phyloP scores from a whole-genome alignment of 768 basidiomycete species.

The Pulveroboletus frians region DNA sequence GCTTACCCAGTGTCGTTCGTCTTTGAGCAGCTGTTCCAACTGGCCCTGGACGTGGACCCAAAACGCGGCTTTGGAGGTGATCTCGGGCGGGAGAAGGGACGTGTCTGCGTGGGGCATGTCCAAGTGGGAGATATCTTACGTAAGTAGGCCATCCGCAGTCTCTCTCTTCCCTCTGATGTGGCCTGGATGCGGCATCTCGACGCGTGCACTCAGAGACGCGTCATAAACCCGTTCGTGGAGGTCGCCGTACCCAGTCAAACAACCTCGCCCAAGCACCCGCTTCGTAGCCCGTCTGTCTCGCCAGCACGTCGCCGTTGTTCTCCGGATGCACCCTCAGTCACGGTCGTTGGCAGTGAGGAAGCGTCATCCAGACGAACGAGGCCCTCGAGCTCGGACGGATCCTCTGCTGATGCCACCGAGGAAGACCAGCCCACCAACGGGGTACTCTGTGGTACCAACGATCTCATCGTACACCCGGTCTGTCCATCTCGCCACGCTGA shows the following conservation, averaged over 20 bases:
- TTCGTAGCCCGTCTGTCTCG: slow-evolving; percentile 12
- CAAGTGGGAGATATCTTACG: slow-evolving; percentile 23
- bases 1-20: slow-evolving; percentile 70
- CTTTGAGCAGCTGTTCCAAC: slow-evolving; percentile 56
- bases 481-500: slow-evolving; percentile 2
- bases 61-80: slow-evolving; percentile 71
- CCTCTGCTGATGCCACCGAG: neutral
- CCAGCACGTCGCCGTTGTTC: neutral
- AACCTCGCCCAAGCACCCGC: slow-evolving; percentile 9
- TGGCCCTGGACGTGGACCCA: slow-evolving; percentile 73
- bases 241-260: too few relatives aligned
- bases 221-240: slow-evolving; percentile 13
- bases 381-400: neutral
- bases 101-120: slow-evolving; percentile 82
- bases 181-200: slow-evolving; percentile 26
- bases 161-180: slow-evolving; percentile 12
- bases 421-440: neutral
- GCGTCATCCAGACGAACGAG: slow-evolving; percentile 3
- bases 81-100: slow-evolving; percentile 61
- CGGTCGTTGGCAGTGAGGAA: neutral
- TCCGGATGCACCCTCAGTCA: neutral
- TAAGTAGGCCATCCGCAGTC: slow-evolving; percentile 2
- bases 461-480: slow-evolving; percentile 14
- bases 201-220: slow-evolving; percentile 22
- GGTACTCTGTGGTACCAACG: neutral